Conservation (phyloP, 768 basidiomycete genomes). For the Russula brevipes region DNA sequence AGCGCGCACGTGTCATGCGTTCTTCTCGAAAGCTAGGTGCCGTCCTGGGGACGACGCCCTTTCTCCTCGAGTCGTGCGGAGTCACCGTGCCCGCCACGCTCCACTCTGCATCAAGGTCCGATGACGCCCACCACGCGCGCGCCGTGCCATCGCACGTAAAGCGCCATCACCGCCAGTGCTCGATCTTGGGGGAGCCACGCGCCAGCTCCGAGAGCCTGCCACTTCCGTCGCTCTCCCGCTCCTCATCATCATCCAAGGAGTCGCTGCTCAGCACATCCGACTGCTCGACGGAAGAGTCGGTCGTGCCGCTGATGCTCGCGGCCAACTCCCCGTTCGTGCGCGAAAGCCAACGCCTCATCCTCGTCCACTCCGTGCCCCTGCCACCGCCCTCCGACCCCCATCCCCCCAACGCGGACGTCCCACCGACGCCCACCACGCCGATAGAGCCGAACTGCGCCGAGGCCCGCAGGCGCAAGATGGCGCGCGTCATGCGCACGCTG, state of each 20-base stretch:
- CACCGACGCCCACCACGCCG: constrained; percentile 11
- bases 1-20: constrained; percentile 23
- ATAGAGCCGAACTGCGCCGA: constrained; percentile 6
- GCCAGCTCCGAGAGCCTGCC: constrained; percentile 4
- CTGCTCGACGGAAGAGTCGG: constrained; percentile 27
- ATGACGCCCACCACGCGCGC: background rate
- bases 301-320: constrained; percentile 23
- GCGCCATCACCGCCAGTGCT: constrained; percentile 14
- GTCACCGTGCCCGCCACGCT: constrained; percentile 1
- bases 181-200: background rate
- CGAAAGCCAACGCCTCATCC: constrained; percentile 31
- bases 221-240: constrained; percentile 2
- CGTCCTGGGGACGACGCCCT: constrained; percentile 24
- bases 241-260: constrained; percentile 26
- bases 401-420: background rate
- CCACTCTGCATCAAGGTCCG: background rate
- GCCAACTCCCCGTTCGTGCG: constrained; percentile 16
- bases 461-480: constrained; percentile 24
- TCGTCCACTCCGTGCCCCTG: constrained; percentile 31
- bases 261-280: constrained; percentile 27
- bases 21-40: constrained; percentile 24
- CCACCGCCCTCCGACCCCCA: constrained; percentile 28
- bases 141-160: background rate
- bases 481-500: constrained; percentile 28
- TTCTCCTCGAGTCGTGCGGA: constrained; percentile 21